A percentile compares a stretch with the other conserved stretches of the same genome.
These are phyloP conservation scores for Cryptomeria japonica DNA, from an alignment of 75 land plant species.

Conservation along the genomic window DNA sequence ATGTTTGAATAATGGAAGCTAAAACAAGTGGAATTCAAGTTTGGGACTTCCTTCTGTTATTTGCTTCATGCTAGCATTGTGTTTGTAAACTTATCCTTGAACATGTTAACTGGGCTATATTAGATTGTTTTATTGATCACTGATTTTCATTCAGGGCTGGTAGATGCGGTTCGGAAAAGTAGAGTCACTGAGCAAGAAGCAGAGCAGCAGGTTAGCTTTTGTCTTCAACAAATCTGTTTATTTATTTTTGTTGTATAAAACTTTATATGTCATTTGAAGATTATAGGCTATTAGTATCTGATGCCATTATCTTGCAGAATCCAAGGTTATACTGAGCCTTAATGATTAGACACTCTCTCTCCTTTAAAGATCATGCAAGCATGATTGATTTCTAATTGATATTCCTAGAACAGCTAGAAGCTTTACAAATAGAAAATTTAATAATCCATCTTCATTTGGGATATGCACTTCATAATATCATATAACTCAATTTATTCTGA, in stretches of 20 bases:
- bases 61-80: background rate
- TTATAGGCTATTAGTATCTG: background rate
- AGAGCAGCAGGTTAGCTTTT: constrained; percentile 59
- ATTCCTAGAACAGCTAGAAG: background rate
- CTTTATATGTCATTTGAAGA: background rate
- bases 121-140: background rate
- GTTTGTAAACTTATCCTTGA: background rate
- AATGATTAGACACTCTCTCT: background rate
- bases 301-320: background rate
- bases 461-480: background rate
- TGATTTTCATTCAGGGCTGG: constrained; percentile 49
- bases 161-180: constrained; percentile 73
- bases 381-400: background rate
- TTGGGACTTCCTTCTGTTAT: background rate
- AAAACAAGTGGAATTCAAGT: background rate
- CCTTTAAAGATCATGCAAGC: background rate
- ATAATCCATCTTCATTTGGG: background rate
- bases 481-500: background rate
- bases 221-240: background rate
- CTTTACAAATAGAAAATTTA: background rate
- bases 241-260: background rate
- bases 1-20: background rate
- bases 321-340: background rate
- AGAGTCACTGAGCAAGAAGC: constrained; percentile 73
- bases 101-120: background rate